Evolutionary conservation across 345 rosid species (phyloP).

Genomic region (Luvunga scandens): DNA sequence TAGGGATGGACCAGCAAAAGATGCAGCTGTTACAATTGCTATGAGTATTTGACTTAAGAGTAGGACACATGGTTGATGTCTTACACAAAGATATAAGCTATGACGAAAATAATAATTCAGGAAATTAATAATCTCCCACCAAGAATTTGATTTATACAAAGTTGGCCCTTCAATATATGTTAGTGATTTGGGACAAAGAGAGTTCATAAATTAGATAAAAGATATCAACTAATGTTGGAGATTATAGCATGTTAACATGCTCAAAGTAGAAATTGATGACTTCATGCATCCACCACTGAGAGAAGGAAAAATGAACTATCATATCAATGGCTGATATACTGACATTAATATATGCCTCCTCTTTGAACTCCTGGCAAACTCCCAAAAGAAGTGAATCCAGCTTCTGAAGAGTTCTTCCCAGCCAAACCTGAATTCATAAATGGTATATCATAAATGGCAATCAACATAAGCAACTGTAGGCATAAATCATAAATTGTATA

Average conservation of each 20-base stretch:
- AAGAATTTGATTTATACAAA: background rate
- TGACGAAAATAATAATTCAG: background rate
- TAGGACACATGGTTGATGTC: background rate
- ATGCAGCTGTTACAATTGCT: background rate
- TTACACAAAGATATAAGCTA: background rate
- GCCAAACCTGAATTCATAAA: conserved; percentile 69
- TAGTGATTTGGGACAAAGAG: background rate
- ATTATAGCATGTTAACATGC: background rate
- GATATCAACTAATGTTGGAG: background rate
- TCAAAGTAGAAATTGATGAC: conserved; percentile 10
- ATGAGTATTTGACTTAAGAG: background rate
- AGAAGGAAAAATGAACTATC: background rate
- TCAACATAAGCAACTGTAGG: conserved; percentile 1
- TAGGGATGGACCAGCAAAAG: background rate
- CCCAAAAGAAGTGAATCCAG: conserved; percentile 91
- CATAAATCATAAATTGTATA: background rate
- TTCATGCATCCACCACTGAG: background rate
- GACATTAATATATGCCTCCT: conserved; percentile 81
- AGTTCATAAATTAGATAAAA: conserved; percentile 10
- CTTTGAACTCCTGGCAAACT: conserved; percentile 92
- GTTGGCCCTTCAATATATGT: background rate
- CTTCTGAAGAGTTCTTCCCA: conserved; percentile 95
- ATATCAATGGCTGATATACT: conserved; percentile 34
- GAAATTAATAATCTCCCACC: background rate
- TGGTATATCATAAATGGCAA: conserved; percentile 13